These are phyloP conservation scores for Achlya hypogyna DNA, from an alignment of 352 stramenopile genomes.

Conservation along the genomic window DNA sequence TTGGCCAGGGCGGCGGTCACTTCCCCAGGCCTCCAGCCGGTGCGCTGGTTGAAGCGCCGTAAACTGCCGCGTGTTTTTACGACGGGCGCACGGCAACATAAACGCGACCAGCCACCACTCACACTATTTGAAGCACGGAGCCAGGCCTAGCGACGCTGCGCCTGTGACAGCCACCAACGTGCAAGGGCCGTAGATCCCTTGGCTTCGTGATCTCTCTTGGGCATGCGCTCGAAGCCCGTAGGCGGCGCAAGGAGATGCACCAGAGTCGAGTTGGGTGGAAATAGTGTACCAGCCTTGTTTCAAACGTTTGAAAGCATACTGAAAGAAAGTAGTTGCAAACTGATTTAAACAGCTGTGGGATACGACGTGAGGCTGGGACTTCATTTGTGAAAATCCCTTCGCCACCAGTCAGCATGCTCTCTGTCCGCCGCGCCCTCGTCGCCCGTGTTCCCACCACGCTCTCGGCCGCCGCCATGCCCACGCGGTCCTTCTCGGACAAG, in stretches of 20 bases:
- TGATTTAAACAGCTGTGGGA: neutral
- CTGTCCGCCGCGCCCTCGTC: constrained; percentile 41
- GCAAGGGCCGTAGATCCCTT: too few relatives aligned
- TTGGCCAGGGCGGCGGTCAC: too few relatives aligned
- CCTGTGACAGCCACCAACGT: too few relatives aligned
- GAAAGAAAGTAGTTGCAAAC: neutral
- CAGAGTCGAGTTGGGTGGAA: too few relatives aligned
- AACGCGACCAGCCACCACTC: neutral
- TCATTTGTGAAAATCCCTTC: neutral
- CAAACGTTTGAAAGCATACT: neutral
- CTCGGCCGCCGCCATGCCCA: constrained; percentile 32
- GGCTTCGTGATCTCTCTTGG: too few relatives aligned
- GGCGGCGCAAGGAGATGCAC: too few relatives aligned
- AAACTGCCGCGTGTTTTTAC: neutral
- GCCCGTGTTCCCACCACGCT: constrained; percentile 23
- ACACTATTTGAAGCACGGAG: too few relatives aligned
- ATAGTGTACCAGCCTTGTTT: neutral
- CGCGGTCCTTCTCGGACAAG: constrained; percentile 38
- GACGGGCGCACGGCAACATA: neutral
- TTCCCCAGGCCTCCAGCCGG: too few relatives aligned
- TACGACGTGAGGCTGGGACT: neutral
- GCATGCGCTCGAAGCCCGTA: too few relatives aligned
- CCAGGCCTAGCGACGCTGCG: too few relatives aligned
- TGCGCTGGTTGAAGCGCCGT: neutral
- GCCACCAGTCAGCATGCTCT: constrained; percentile 39